Evolutionary conservation across 495 filamentous ascomycete species (phyloP).

Genomic region (Hypoxylon fragiforme): DNA sequence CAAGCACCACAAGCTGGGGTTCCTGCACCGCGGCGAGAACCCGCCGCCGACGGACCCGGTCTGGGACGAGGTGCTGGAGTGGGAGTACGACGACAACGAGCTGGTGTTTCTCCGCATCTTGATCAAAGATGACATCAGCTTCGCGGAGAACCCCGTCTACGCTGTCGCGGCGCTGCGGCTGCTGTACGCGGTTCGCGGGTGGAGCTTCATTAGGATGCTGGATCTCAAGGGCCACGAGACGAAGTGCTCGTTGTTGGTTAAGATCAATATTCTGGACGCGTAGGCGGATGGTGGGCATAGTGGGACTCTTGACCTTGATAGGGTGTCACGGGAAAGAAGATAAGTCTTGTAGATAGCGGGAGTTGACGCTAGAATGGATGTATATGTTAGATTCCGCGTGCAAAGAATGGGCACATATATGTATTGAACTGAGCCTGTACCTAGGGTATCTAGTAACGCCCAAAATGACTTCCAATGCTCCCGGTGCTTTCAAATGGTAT

Average conservation of each 20-base stretch:
- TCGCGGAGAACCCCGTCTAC: constrained; percentile 52
- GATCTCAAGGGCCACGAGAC: constrained; percentile 58
- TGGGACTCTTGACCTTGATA: too few relatives aligned
- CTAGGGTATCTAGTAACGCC: too few relatives aligned
- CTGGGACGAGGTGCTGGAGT: constrained; percentile 57
- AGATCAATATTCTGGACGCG: constrained; percentile 49
- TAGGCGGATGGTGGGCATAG: constrained; percentile 16
- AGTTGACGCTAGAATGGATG: too few relatives aligned
- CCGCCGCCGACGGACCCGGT: constrained; percentile 50
- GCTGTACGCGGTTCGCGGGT: constrained; percentile 51
- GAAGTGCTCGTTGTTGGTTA: constrained; percentile 53
- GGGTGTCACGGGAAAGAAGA: too few relatives aligned
- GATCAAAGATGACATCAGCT: constrained; percentile 58
- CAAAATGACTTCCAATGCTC: too few relatives aligned
- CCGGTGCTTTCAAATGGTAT: too few relatives aligned
- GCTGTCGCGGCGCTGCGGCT: constrained; percentile 52
- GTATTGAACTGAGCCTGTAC: too few relatives aligned
- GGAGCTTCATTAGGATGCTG: constrained; percentile 57
- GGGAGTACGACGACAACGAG: constrained; percentile 59
- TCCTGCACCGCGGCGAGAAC: constrained; percentile 47
- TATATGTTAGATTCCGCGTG: too few relatives aligned
- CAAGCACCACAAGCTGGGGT: constrained; percentile 48
- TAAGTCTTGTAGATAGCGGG: too few relatives aligned
- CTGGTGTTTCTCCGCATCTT: constrained; percentile 56
- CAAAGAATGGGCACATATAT: too few relatives aligned